Base-by-base conservation (phyloP, 768 basidiomycete species). In the Tephrocybe sp. region DNA sequence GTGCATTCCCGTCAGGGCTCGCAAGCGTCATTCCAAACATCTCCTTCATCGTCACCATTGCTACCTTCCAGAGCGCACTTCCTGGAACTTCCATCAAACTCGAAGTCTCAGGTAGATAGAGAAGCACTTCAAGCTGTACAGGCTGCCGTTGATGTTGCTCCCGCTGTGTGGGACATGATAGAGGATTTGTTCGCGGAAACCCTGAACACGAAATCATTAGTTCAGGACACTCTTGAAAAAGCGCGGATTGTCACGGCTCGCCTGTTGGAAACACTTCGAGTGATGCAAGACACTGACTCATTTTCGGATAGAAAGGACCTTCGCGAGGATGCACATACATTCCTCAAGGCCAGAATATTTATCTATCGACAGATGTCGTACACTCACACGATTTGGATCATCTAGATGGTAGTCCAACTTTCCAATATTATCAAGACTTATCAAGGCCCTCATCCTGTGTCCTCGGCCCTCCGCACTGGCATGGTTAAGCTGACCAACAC, bases 101-200 rank as follows among this genome's bases (percentile, higher is more conserved):
- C 87, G 15, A 80, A 79, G 52, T 80, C 77, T 21, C 71, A 86
- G 28, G 83, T 92, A 35, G 89, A 92, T 61, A 84, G 84, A 45
- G 88, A 91, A 58, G 81, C 89, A 3, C 69, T 95, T 6, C 82
- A 87, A 51, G 85, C 89, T 22, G 84, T 97, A 65, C 84, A 84
- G 56, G 70, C 72, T 7, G 89, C 94, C 12, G 82, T 93, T 8
- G 83, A 89, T 19, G 78, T 87, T 11, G 93, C 92, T 9, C 87
- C 88, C 9, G 73, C 76, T 21, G 87, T 92, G 19, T 98, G 93
- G 90, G 75, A 83, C 50, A 79, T 87, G 73, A 82, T 93, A 62
- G 84, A 86, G 55, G 84, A 86, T 48, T 74, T 87, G 53, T 66
- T 90, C 45, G 69, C 69, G 24, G 76, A 80, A 26, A 64, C 71